phyloP scores from a whole-genome alignment of 495 filamentous ascomycete genomes.

The Daldinia grandis region DNA sequence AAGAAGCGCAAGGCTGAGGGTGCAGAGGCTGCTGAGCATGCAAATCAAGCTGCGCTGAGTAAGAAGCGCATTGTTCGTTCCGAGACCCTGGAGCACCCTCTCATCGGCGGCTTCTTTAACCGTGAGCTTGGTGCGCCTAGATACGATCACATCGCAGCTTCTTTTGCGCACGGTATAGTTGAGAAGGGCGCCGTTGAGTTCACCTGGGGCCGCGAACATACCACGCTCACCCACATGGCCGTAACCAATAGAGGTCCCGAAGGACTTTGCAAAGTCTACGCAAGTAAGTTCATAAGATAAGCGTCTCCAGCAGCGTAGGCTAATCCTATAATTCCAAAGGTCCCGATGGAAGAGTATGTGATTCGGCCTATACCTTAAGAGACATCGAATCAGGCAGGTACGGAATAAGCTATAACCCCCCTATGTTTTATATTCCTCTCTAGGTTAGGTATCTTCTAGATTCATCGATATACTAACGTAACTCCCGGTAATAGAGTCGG shows the following conservation, averaged over 20 bases:
- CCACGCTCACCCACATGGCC: slow-evolving; percentile 33
- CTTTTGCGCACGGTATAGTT: slow-evolving; percentile 34
- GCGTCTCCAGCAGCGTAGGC: background rate
- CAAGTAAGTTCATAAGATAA: slow-evolving; percentile 38
- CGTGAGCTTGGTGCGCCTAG: slow-evolving; percentile 35
- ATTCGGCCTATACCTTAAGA: background rate
- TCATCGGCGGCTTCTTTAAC: slow-evolving; percentile 41
- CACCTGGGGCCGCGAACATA: background rate
- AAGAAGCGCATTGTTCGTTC: slow-evolving; percentile 41
- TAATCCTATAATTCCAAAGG: background rate
- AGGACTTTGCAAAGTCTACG: slow-evolving; percentile 42
- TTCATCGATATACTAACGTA: background rate
- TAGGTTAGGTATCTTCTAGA: background rate
- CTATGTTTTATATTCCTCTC: background rate
- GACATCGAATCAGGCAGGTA: background rate
- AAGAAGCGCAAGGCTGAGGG: slow-evolving; percentile 49
- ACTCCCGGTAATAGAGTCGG: background rate
- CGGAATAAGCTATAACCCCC: background rate
- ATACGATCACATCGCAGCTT: slow-evolving; percentile 32
- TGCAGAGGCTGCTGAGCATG: slow-evolving; percentile 9
- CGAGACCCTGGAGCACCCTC: slow-evolving; percentile 17
- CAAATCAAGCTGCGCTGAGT: slow-evolving; percentile 6
- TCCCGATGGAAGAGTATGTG: background rate
- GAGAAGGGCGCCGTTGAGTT: slow-evolving; percentile 14
- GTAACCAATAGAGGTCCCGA: slow-evolving; percentile 22